These are phyloP conservation scores for Teratosphaeria pseudoeucalypti DNA, from an alignment of 2,329 filamentous ascomycete species.

Conservation along the genomic window DNA sequence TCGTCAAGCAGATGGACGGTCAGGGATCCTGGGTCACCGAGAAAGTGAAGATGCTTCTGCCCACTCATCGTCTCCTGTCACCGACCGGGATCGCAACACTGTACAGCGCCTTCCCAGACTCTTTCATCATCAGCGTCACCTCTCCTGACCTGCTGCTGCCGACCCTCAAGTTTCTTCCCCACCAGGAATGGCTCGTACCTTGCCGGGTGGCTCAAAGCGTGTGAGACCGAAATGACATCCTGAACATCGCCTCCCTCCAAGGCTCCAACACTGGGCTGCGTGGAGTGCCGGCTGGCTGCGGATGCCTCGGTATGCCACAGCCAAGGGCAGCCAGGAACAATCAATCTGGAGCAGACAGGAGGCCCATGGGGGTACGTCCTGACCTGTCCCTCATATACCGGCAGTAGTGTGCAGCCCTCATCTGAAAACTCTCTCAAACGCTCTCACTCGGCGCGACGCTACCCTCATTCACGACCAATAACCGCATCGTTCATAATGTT, in stretches of 20 bases:
- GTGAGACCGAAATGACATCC: background rate
- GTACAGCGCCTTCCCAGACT: background rate
- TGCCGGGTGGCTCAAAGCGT: background rate
- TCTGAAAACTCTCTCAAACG: background rate
- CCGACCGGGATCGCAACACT: background rate
- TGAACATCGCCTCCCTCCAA: background rate
- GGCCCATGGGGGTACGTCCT: background rate
- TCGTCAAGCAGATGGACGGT: background rate
- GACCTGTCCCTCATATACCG: background rate
- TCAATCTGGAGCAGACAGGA: background rate
- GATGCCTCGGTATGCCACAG: background rate
- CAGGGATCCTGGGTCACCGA: background rate
- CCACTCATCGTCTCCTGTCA: background rate
- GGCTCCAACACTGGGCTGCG: background rate
- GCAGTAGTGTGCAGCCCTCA: background rate
- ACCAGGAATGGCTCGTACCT: background rate
- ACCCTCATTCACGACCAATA: background rate
- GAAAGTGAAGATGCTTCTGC: background rate
- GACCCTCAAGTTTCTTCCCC: background rate
- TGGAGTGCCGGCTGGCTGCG: background rate
- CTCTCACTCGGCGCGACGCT: background rate
- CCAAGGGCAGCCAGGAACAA: background rate
- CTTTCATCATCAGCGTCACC: background rate
- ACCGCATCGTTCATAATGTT: background rate
- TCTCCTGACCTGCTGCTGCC: background rate